Evolutionary conservation across 2,329 filamentous ascomycete species (phyloP).

Genomic region (Lasiodiplodia theobromae): DNA sequence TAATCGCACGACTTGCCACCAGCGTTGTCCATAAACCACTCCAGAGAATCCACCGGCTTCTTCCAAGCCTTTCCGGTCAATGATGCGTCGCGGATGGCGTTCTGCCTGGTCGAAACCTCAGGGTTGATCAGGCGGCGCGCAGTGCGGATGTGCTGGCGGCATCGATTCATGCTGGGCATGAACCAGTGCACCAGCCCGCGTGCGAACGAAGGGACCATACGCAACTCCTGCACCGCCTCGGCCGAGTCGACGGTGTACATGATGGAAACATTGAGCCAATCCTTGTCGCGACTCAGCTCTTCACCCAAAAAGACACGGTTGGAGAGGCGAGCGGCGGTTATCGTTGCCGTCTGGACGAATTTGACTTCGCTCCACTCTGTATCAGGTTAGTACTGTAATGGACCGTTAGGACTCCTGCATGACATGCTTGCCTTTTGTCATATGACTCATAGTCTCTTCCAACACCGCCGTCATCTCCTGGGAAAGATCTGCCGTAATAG

Average conservation of each 20-base stretch:
- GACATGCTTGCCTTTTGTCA: not conserved
- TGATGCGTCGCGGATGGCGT: conserved; percentile 29
- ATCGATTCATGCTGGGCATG: conserved; percentile 38
- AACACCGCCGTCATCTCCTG: not conserved
- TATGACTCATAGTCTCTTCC: not conserved
- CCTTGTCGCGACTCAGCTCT: conserved; percentile 44
- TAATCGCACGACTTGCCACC: conserved; percentile 32
- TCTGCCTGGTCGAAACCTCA: conserved; percentile 40
- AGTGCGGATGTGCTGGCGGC: conserved; percentile 40
- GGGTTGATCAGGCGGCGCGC: conserved; percentile 46
- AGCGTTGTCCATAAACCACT: conserved; percentile 35
- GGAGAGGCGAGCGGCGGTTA: conserved; percentile 44
- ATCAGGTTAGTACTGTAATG: too few species aligned
- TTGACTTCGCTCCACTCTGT: conserved; percentile 33
- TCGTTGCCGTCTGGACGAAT: conserved; percentile 45
- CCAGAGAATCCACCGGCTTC: conserved; percentile 37
- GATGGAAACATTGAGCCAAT: conserved; percentile 48
- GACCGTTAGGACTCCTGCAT: not conserved
- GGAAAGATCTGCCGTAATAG: not conserved
- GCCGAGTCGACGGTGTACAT: conserved; percentile 45
- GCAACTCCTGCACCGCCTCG: conserved; percentile 44
- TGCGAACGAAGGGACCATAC: conserved; percentile 44
- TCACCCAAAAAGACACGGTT: conserved; percentile 47
- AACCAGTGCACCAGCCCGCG: conserved; percentile 45
- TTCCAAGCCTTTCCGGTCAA: conserved; percentile 32